Percentiles rank a stretch among this genome's conserved stretches.
Conservation (phyloP, 306 rosid genomes). For the Rosa chinensis region DNA sequence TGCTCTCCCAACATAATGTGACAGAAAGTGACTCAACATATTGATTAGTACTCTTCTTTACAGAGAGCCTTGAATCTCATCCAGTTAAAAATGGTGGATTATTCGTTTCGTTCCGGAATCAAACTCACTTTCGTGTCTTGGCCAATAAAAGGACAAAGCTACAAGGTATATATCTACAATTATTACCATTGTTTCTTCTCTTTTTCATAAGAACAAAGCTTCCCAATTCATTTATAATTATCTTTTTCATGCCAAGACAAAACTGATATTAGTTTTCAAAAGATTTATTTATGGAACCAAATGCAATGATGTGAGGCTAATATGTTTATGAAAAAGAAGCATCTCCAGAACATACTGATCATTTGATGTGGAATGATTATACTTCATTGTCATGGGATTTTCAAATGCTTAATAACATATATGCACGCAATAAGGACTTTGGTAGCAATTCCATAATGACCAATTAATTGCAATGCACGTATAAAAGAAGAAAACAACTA, state of each 20-base stretch:
- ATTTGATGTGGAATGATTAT: slow-evolving; percentile 2
- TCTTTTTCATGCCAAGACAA: slow-evolving; percentile 12
- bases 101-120: background rate
- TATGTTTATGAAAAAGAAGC: background rate
- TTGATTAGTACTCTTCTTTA: slow-evolving; percentile 16
- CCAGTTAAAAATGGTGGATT: background rate
- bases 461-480: background rate
- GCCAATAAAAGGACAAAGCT: background rate
- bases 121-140: background rate
- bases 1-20: slow-evolving; percentile 35
- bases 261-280: background rate
- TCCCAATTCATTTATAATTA: background rate
- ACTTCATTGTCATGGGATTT: slow-evolving; percentile 11
- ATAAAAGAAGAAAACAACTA: background rate
- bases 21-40: slow-evolving; percentile 29
- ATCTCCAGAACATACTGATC: background rate
- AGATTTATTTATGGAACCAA: background rate
- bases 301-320: slow-evolving; percentile 4
- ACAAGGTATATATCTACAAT: background rate
- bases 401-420: background rate
- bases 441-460: background rate
- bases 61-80: slow-evolving; percentile 1
- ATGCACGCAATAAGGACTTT: background rate
- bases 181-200: background rate
- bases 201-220: background rate